phyloP scores from a whole-genome alignment of 495 filamentous ascomycete species.

The Rhizodiscina lignyota region DNA sequence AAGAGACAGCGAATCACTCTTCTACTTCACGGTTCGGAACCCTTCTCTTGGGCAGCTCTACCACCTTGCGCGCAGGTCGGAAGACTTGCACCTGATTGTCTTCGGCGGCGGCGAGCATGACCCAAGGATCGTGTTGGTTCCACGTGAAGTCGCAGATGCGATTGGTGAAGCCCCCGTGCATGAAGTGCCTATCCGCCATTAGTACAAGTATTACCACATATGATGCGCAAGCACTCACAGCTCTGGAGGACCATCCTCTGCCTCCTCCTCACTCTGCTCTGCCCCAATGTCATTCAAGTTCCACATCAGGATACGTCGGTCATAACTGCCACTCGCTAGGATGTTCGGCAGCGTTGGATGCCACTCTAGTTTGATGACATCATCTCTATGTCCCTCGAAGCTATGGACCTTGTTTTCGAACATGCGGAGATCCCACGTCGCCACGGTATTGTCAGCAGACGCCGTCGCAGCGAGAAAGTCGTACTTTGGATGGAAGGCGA shows the following conservation, averaged over 20 bases:
- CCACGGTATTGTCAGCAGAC: slow-evolving; percentile 87
- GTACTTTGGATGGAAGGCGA: slow-evolving; percentile 79
- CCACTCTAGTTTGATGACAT: slow-evolving; percentile 84
- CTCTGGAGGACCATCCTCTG: slow-evolving; percentile 93
- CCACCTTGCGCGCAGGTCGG: no score
- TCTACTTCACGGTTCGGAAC: no score
- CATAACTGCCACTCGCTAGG: slow-evolving; percentile 78
- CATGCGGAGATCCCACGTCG: slow-evolving; percentile 87
- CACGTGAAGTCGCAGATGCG: slow-evolving; percentile 92
- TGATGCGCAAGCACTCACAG: slow-evolving; percentile 40
- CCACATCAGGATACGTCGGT: slow-evolving; percentile 92
- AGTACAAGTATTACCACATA: slow-evolving; percentile 1
- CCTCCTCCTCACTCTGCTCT: slow-evolving; percentile 87
- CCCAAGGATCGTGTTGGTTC: slow-evolving; percentile 93
- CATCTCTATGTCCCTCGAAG: slow-evolving; percentile 68
- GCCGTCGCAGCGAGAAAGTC: slow-evolving; percentile 82
- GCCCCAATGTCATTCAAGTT: slow-evolving; percentile 80
- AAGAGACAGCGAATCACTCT: no score
- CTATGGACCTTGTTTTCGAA: slow-evolving; percentile 72
- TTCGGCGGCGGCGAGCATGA: slow-evolving; percentile 84
- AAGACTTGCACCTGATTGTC: slow-evolving; percentile 95
- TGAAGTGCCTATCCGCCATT: slow-evolving; percentile 37
- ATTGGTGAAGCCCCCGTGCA: slow-evolving; percentile 98
- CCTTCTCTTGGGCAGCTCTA: no score
- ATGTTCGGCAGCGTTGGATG: slow-evolving; percentile 79